Percentiles rank a stretch among this genome's conserved stretches.
These are phyloP conservation scores for Xylariaceae sp. DNA, from an alignment of 2,329 filamentous ascomycete species.

Conservation along the genomic window DNA sequence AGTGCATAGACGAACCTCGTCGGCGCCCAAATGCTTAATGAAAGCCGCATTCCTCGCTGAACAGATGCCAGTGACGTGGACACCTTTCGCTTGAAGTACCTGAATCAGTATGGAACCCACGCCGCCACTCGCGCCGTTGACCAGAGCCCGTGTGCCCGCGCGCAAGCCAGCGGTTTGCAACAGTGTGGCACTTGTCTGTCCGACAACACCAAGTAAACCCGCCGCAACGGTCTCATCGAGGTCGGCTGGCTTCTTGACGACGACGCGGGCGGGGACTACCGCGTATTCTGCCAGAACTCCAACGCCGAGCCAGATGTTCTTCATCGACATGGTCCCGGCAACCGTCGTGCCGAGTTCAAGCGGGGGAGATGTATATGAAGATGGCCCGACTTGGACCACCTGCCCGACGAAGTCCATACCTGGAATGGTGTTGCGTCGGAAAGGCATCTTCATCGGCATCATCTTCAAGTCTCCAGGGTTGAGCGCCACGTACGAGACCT, in stretches of 20 bases:
- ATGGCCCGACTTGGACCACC: slow-evolving; percentile 26
- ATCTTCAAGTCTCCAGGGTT: slow-evolving; percentile 33
- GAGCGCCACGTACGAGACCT: slow-evolving; percentile 30
- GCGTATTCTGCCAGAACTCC: slow-evolving; percentile 33
- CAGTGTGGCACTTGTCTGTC: slow-evolving; percentile 29
- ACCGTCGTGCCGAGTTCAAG: slow-evolving; percentile 25
- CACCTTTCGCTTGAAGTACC: slow-evolving; percentile 14
- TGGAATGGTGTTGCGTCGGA: slow-evolving; percentile 25
- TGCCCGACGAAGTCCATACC: slow-evolving; percentile 32
- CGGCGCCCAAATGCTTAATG: slow-evolving; percentile 18
- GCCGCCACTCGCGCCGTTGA: slow-evolving; percentile 23
- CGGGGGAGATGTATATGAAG: slow-evolving; percentile 2
- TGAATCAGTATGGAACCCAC: slow-evolving; percentile 19
- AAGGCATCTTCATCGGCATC: slow-evolving; percentile 27
- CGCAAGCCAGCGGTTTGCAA: slow-evolving; percentile 19
- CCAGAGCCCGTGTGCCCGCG: slow-evolving; percentile 16
- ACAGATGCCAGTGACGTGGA: slow-evolving; percentile 19
- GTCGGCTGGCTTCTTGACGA: slow-evolving; percentile 22
- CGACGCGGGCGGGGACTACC: slow-evolving; percentile 26
- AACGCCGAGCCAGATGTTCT: slow-evolving; percentile 22
- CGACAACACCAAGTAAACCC: slow-evolving; percentile 29
- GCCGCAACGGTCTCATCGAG: slow-evolving; percentile 16
- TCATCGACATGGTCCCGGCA: slow-evolving; percentile 25
- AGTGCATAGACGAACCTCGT: slow-evolving; percentile 17
- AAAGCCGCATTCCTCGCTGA: slow-evolving; percentile 17